Percentiles rank a stretch among this genome's conserved stretches.
phyloP scores from a whole-genome alignment of 805 yeast genomes.

The Saccharomycopsis selenospora region DNA sequence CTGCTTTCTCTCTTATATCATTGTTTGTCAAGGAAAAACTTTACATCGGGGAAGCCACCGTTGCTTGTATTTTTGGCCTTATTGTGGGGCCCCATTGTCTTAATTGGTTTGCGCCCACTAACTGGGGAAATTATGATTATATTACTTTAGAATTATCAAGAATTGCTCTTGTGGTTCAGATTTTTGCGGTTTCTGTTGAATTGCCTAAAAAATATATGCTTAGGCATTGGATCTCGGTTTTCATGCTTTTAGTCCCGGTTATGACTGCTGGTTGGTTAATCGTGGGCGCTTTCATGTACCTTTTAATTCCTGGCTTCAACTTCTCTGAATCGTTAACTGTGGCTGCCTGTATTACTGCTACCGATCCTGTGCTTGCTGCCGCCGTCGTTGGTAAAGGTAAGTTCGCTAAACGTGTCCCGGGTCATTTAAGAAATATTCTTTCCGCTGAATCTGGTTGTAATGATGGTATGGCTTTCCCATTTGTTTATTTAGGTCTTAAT shows the following conservation, averaged over 20 bases:
- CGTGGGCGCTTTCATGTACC: slow-evolving; percentile 74
- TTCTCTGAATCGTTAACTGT: slow-evolving; percentile 68
- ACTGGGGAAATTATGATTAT: slow-evolving; percentile 81
- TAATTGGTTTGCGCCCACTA: slow-evolving; percentile 72
- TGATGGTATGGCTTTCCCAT: slow-evolving; percentile 96
- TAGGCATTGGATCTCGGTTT: slow-evolving; percentile 73
- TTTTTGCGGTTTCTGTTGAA: slow-evolving; percentile 92
- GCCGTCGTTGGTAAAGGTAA: slow-evolving; percentile 94
- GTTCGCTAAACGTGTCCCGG: slow-evolving; percentile 85
- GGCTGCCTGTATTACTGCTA: slow-evolving; percentile 87
- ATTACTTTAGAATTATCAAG: slow-evolving; percentile 80
- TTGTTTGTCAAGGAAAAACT: slow-evolving; percentile 74
- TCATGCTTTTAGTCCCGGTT: slow-evolving; percentile 69
- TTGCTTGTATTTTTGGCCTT: slow-evolving; percentile 77
- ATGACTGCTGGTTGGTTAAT: slow-evolving; percentile 89
- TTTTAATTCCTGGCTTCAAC: slow-evolving; percentile 61
- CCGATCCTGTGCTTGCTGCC: slow-evolving; percentile 92
- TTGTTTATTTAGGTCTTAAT: slow-evolving; percentile 64
- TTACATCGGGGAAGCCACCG: slow-evolving; percentile 87
- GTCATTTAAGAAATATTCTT: slow-evolving; percentile 77
- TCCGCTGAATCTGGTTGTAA: slow-evolving; percentile 88
- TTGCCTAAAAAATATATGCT: slow-evolving; percentile 84
- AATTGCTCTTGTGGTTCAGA: slow-evolving; percentile 76
- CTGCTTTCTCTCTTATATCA: slow-evolving; percentile 74
- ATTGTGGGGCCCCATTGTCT: slow-evolving; percentile 85